Evolutionary conservation across 495 filamentous ascomycete genomes (phyloP).

Genomic region (Neohortaea acidophila): DNA sequence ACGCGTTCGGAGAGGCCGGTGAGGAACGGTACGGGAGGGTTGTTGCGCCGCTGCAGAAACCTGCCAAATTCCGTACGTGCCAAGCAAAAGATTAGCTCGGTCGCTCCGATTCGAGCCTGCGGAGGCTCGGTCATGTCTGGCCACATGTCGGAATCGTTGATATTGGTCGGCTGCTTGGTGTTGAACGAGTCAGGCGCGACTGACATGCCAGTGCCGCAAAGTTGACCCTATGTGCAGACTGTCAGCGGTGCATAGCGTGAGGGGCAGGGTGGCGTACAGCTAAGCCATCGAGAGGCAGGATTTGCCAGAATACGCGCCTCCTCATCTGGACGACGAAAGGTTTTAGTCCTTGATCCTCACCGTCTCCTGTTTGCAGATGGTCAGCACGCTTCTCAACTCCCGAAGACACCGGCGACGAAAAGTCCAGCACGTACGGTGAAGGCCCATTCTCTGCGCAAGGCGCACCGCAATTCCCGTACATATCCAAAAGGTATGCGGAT

Average conservation of each 20-base stretch:
- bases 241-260: no score
- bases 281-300: constrained; percentile 16
- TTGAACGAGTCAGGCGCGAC: constrained; percentile 5
- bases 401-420: no score
- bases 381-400: no score
- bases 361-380: no score
- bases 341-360: constrained; percentile 7
- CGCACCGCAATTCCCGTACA: constrained; percentile 17
- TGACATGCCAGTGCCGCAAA: constrained; percentile 13
- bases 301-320: constrained; percentile 18
- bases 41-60: background rate
- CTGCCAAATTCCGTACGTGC: constrained; percentile 10
- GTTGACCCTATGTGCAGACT: no score
- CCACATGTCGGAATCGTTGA: constrained; percentile 18
- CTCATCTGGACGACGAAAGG: constrained; percentile 19
- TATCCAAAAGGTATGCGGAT: constrained; percentile 18
- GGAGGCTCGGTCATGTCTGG: constrained; percentile 14
- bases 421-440: no score
- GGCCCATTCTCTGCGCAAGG: constrained; percentile 15
- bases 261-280: no score
- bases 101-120: constrained; percentile 7
- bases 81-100: constrained; percentile 19
- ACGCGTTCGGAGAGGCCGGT: background rate
- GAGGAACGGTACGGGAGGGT: no score
- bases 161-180: constrained; percentile 15